Evolutionary conservation across 345 rosid species (phyloP).

Genomic region (Acer negundo): DNA sequence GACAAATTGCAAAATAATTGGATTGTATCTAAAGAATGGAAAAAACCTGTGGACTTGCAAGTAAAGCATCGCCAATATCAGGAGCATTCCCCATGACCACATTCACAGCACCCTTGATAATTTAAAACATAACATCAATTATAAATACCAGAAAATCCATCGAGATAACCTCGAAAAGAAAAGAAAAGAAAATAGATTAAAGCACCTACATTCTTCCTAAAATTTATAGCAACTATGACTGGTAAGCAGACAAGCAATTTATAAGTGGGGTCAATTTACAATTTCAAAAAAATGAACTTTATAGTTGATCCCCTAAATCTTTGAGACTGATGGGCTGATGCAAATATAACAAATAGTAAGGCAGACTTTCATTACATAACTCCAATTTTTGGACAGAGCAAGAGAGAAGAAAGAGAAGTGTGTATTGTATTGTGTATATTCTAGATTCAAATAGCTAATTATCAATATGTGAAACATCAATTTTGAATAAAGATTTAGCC

Average conservation of each 20-base stretch:
- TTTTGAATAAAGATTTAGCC: not conserved
- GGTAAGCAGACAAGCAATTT: no score
- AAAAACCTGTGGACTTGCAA: constrained; percentile 73
- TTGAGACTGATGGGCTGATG: not conserved
- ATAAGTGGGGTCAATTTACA: no score
- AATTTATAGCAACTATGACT: not conserved
- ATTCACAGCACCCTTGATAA: constrained; percentile 72
- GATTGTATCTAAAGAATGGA: constrained; percentile 8
- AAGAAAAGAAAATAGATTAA: not conserved
- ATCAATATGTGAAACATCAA: not conserved
- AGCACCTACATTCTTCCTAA: not conserved
- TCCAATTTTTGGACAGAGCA: not conserved
- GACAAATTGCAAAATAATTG: constrained; percentile 7
- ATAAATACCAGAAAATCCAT: constrained; percentile 15
- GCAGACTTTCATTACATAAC: not conserved
- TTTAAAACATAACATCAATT: constrained; percentile 16
- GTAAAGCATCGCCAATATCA: constrained; percentile 85
- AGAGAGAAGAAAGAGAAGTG: not conserved
- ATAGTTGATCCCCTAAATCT: not conserved
- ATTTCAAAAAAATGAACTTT: not conserved
- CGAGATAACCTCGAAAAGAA: not conserved
- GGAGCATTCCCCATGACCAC: constrained; percentile 90
- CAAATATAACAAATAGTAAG: not conserved
- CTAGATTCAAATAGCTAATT: not conserved
- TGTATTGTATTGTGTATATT: not conserved